phyloP scores from a whole-genome alignment of 805 yeast species.

The Cyberlindnera veronae region DNA sequence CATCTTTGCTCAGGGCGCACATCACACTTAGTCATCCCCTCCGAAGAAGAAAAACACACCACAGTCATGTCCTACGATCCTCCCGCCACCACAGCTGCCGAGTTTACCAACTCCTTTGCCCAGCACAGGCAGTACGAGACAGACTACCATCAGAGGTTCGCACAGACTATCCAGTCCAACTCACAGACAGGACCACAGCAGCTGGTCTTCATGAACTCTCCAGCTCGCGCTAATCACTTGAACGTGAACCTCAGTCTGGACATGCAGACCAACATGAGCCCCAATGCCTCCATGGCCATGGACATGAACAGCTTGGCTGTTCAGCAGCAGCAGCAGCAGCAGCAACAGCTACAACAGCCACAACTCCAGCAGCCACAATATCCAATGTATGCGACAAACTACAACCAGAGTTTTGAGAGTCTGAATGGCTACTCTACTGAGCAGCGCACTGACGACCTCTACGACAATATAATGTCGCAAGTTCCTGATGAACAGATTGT shows the following conservation, averaged over 20 bases:
- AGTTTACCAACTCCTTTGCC: conserved; percentile 2
- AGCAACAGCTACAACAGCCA: not conserved
- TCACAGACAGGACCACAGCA: conserved; percentile 3
- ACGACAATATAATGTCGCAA: conserved; percentile 12
- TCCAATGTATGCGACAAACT: conserved; percentile 5
- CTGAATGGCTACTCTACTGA: conserved; percentile 8
- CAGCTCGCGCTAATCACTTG: not conserved
- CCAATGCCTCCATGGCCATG: not conserved
- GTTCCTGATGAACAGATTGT: conserved; percentile 21
- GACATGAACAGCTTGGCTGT: not conserved
- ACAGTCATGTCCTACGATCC: conserved; percentile 6
- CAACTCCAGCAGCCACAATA: not conserved
- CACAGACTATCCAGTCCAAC: too few species aligned
- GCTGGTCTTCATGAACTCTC: not conserved
- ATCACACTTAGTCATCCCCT: too few species aligned
- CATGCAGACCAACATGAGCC: conserved; percentile 1
- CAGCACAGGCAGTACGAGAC: conserved; percentile 5
- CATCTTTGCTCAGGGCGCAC: too few species aligned
- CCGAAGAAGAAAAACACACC: not conserved
- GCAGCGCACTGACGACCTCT: conserved; percentile 14
- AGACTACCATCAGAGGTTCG: too few species aligned
- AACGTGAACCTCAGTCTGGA: not conserved
- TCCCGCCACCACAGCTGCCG: conserved; percentile 1
- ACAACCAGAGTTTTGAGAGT: conserved; percentile 9
- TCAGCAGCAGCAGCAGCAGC: not conserved